Evolutionary conservation across 495 filamentous ascomycete genomes (phyloP).

Genomic region (Tuber calosporum): DNA sequence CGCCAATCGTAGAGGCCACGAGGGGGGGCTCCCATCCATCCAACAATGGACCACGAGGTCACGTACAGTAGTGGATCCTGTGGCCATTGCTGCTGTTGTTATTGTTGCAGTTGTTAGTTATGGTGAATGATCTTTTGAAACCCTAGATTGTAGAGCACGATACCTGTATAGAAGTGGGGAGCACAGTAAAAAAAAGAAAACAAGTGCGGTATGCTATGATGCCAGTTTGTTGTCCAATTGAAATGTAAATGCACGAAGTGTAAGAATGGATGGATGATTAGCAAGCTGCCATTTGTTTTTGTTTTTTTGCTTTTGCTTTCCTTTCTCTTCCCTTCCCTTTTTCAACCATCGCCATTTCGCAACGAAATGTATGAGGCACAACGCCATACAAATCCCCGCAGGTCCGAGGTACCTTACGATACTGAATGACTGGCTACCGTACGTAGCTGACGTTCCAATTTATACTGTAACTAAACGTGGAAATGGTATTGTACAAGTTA

Average conservation of each 20-base stretch:
- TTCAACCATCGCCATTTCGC: neutral
- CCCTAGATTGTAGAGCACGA: neutral
- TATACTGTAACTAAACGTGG: neutral
- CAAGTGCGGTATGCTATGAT: neutral
- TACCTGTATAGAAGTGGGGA: too few relatives aligned
- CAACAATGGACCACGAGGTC: slow-evolving; percentile 1
- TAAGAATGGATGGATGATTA: too few relatives aligned
- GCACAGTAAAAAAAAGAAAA: too few relatives aligned
- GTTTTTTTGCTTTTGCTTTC: neutral
- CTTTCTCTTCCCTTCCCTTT: neutral
- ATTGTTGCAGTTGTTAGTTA: neutral
- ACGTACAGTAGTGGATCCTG: neutral
- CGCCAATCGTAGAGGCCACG: neutral
- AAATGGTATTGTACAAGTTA: neutral
- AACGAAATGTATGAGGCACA: neutral
- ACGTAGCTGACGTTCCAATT: neutral
- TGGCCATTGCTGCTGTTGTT: neutral
- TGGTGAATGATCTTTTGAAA: neutral
- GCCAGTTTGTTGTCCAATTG: neutral
- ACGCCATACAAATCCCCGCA: neutral
- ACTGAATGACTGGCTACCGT: neutral
- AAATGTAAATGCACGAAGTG: too few relatives aligned
- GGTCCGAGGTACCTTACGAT: neutral
- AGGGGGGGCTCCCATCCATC: neutral
- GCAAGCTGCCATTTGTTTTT: neutral